Evolutionary conservation across 2,329 filamentous ascomycete species (phyloP), one percentile per base, ranked within the genome.

Genomic region (Cytospora piceae): DNA sequence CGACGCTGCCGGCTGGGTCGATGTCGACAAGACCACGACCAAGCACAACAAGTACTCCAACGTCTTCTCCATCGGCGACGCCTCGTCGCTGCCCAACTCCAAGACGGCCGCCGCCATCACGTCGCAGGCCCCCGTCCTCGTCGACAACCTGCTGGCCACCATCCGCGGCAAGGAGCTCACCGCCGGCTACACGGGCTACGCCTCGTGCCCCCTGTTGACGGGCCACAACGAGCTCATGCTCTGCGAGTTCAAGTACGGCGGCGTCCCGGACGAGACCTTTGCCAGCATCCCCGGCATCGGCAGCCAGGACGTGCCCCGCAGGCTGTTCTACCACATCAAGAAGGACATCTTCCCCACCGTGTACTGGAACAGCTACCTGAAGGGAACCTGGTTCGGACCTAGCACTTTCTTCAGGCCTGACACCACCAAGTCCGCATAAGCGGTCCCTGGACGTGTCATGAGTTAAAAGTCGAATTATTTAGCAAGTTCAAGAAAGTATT

Each of bases 231-330:
- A 81, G 73, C 76, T 82, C 46, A 77, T 82, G 76, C 77, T 82
- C 60, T 79, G 77, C 69, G 80, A 82, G 74, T 82, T 82, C 74
- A 80, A 80, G 74, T 82, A 82, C 63, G 79, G 77, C 37, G 79
- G 79, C 34, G 75, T 78, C 54, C 79, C 80, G 14, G 77, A 80
- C 69, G 80, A 82, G 76, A 81, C 79, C 0, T 82, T 82, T 64
- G 74, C 66, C 55, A 70, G 34, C 57, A 63, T 58, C 22, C 52
- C 74, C 12, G 72, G 72, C 49, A 65, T 75, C 22, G 74, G 75
- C 22, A 77, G 77, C 66, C 80, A 82, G 72, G 76, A 76, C 49
- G 71, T 71, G n/a, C 80, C 80, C 0, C 72, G 72, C 1, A 70
- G 75, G 31, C 68, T 73, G 2, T 81, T 77, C 69, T 81, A 80